Percentiles rank a stretch among this genome's conserved stretches.
Evolutionary conservation across 2,329 filamentous ascomycete genomes (phyloP).

Genomic region (Sarocladiaceae sp.): DNA sequence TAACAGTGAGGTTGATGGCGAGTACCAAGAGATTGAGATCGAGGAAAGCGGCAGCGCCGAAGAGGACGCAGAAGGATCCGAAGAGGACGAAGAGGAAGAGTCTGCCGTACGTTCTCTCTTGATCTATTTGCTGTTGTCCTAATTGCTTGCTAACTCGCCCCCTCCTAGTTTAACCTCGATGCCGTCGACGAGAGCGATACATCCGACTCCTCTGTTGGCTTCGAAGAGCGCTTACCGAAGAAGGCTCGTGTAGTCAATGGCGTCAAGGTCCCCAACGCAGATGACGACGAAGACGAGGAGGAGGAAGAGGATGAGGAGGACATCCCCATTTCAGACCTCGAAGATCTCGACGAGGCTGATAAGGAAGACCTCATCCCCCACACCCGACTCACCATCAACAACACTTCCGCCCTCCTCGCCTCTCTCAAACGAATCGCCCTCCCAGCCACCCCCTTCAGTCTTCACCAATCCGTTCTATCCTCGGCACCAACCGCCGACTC

Average conservation of each 20-base stretch:
- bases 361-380: conserved; percentile 84
- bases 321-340: conserved; percentile 83
- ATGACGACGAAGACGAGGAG: conserved; percentile 51
- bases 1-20: conserved; percentile 14
- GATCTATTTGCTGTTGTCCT: not conserved
- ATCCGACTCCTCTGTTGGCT: conserved; percentile 70
- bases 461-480: conserved; percentile 74
- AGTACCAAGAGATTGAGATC: conserved; percentile 12
- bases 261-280: conserved; percentile 17
- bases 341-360: conserved; percentile 72
- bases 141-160: not conserved
- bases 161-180: conserved; percentile 45
- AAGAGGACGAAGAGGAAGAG: conserved; percentile 13
- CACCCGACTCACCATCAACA: conserved; percentile 95
- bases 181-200: conserved; percentile 58
- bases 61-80: conserved; percentile 32
- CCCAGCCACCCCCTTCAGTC: conserved; percentile 72
- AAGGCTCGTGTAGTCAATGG: conserved; percentile 15
- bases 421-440: conserved; percentile 74
- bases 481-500: conserved; percentile 57
- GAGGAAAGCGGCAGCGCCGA: conserved; percentile 12
- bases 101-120: not conserved
- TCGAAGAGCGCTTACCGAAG: conserved; percentile 63
- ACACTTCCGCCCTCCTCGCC: conserved; percentile 78
- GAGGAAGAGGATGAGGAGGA: conserved; percentile 79